These are phyloP conservation scores for Multifurca ochricompacta DNA, from an alignment of 768 basidiomycete genomes.

Conservation along the genomic window DNA sequence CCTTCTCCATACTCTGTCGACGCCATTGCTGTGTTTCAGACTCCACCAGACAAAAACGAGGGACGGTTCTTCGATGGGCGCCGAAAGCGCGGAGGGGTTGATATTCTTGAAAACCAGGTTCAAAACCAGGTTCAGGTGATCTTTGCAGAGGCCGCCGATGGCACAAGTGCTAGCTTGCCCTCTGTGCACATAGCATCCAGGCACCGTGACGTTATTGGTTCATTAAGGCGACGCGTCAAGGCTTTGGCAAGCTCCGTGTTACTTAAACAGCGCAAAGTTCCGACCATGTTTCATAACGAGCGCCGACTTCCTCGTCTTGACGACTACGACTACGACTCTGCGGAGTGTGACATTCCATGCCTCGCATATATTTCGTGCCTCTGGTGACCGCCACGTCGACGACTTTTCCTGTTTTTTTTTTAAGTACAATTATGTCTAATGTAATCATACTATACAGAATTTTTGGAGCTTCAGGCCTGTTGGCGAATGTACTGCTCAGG, in stretches of 20 bases:
- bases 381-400: not conserved
- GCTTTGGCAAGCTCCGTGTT: not conserved
- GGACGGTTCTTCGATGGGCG: not conserved
- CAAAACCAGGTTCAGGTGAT: not conserved
- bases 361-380: conserved; percentile 14
- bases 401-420: not conserved
- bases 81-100: not conserved
- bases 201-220: not conserved
- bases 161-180: not conserved
- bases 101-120: not conserved
- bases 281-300: not conserved
- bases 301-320: not conserved
- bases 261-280: not conserved
- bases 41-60: not conserved
- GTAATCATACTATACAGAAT: not conserved
- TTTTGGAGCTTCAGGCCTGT: not conserved
- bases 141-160: not conserved
- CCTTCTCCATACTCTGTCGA: conserved; percentile 11
- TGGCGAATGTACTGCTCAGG: not conserved
- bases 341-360: conserved; percentile 13
- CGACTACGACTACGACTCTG: not conserved
- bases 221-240: not conserved
- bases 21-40: conserved; percentile 7
- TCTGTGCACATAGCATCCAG: not conserved
- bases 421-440: not conserved